A percentile compares a stretch with the other conserved stretches of the same genome.
These are phyloP conservation scores for Trichoderma sp. DNA, from an alignment of 2,329 filamentous ascomycete genomes.

Conservation along the genomic window DNA sequence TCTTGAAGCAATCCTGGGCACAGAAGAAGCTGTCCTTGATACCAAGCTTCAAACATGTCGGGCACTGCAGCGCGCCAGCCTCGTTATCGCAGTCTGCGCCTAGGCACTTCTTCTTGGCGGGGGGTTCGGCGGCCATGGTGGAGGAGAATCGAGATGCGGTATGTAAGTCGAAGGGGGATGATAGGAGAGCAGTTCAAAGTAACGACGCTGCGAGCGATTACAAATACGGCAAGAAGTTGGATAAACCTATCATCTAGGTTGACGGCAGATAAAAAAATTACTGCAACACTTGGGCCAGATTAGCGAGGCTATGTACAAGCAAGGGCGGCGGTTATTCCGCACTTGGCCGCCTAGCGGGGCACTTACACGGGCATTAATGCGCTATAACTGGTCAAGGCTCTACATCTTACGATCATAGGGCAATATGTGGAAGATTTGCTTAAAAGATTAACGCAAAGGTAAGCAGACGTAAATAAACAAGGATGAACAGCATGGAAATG, in stretches of 20 bases:
- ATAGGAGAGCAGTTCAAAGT: neutral
- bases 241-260: neutral
- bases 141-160: neutral
- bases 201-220: neutral
- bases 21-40: slow-evolving; percentile 93
- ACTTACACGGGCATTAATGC: neutral
- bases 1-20: slow-evolving; percentile 98
- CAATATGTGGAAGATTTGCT: neutral
- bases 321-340: neutral
- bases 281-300: neutral
- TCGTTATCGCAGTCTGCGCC: slow-evolving; percentile 85
- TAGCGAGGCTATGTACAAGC: neutral
- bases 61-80: slow-evolving; percentile 85
- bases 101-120: slow-evolving; percentile 69
- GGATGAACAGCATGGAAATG: neutral
- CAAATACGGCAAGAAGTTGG: neutral
- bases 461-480: neutral
- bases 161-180: neutral
- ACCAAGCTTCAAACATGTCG: slow-evolving; percentile 87
- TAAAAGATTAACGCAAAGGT: neutral
- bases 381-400: neutral
- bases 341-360: neutral
- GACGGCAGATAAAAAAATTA: neutral
- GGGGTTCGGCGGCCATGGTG: slow-evolving; percentile 52
- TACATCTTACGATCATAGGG: too few species aligned